These are phyloP conservation scores for Tylopilus plumbeoviolaceoides DNA, from an alignment of 768 basidiomycete genomes.

Conservation along the genomic window DNA sequence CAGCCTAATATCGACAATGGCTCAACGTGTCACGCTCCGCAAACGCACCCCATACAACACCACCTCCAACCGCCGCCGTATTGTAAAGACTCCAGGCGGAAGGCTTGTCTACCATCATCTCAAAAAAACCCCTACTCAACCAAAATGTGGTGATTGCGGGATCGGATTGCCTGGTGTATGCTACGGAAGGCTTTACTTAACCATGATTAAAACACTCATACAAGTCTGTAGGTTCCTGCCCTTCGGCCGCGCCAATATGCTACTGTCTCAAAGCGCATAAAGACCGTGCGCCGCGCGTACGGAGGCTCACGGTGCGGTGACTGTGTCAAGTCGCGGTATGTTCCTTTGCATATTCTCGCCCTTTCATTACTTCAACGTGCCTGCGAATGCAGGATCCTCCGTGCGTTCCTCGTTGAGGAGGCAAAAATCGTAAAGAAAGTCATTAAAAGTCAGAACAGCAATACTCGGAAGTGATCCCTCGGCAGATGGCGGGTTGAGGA, in stretches of 20 bases:
- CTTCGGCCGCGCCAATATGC: constrained; percentile 96
- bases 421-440: constrained; percentile 99
- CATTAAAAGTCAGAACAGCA: constrained; percentile 75
- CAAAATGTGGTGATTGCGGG: constrained; percentile 99
- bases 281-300: constrained; percentile 94
- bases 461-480: constrained; percentile 19
- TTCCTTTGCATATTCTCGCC: constrained; percentile 11
- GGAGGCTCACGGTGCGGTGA: constrained; percentile 96
- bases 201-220: not conserved
- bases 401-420: constrained; percentile 98
- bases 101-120: constrained; percentile 97
- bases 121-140: constrained; percentile 87
- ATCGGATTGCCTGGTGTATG: constrained; percentile 90
- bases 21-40: constrained; percentile 99
- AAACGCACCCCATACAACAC: constrained; percentile 99
- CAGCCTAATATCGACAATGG: constrained; percentile 51
- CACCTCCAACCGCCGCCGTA: constrained; percentile 88
- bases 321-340: constrained; percentile 92
- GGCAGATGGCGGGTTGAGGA: constrained; percentile 2
- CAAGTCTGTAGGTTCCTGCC: constrained; percentile 68
- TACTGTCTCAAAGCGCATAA: constrained; percentile 93
- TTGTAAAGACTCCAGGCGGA: constrained; percentile 98
- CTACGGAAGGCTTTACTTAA: constrained; percentile 9
- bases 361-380: not conserved
- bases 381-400: constrained; percentile 67